Base-by-base conservation (phyloP, 306 rosid species). In the Oemleria cerasiformis region DNA sequence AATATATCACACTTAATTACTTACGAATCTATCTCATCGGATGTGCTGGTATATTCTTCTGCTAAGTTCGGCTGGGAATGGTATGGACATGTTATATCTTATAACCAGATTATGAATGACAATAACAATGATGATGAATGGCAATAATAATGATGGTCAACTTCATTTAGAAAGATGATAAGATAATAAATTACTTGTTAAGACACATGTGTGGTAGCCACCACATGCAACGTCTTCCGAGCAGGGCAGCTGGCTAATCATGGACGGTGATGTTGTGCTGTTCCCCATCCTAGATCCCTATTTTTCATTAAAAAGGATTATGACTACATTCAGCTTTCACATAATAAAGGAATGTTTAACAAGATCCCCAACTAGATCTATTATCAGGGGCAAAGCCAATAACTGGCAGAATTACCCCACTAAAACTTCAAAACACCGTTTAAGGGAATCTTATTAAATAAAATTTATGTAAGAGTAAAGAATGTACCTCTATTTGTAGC, bases 131-230 rank as follows among this genome's bases (percentile, higher is more conserved):
- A 49, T 10, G 60, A 20, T 9, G 53, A 48, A 50, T 5, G 54
- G 15, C 4, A n/a, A 51, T n/a, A 11, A 65, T 14, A 45, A 65
- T 4, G 42, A 23, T 45, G 9, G 45, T 15, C 17, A n/a, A 67
- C 34, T 67, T 49, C 58, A 66, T 36, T 30, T 2, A 9, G 40
- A 49, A 65, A 43, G 19, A 21, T 72, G 66, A 76, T 76, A 75
- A 64, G 74, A 73, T 59, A 55, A 83, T 42, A 73, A 69, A 76
- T 86, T 93, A 93, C 98, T 83, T 85, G 98, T 84, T 70, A 90
- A 44, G 69, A 83, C 94, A 83, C 96, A 90, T 12, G 86, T 93
- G 85, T 93, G 98, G 76, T 93, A 88, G 78, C 98, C 98, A 83
- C 98, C 97, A 30, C 97, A 93, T 45, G 91, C 84, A 80, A 93